Evolutionary conservation across 208 protist genomes (phyloP).

Genomic region (Porcisia deanei): DNA sequence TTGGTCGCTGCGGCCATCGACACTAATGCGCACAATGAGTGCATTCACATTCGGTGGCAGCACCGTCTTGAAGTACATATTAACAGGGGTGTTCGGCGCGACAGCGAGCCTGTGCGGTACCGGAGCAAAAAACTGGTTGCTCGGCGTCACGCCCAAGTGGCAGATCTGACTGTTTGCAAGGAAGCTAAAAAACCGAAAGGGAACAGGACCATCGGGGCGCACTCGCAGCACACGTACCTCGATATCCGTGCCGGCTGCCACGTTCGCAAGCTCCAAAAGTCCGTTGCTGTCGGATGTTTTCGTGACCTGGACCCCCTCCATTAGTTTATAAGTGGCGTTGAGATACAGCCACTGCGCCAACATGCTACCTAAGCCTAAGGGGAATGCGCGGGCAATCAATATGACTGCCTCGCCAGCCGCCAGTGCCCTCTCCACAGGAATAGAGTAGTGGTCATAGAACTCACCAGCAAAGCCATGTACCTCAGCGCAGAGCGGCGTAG

Average conservation of each 20-base stretch:
- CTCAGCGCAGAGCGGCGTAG: slow-evolving; percentile 50
- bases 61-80: slow-evolving; percentile 60
- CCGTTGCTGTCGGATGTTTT: slow-evolving; percentile 54
- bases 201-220: slow-evolving; percentile 51
- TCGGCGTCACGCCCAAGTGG: slow-evolving; percentile 54
- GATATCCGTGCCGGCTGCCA: slow-evolving; percentile 53
- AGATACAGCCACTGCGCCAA: slow-evolving; percentile 54
- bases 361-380: slow-evolving; percentile 30
- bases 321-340: slow-evolving; percentile 57
- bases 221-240: slow-evolving; percentile 59
- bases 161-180: slow-evolving; percentile 72
- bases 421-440: slow-evolving; percentile 45
- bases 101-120: slow-evolving; percentile 41
- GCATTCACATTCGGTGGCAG: slow-evolving; percentile 37
- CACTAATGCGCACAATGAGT: slow-evolving; percentile 14
- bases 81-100: slow-evolving; percentile 12
- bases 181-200: slow-evolving; percentile 83
- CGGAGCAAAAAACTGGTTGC: slow-evolving; percentile 51
- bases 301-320: slow-evolving; percentile 31
- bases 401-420: slow-evolving; percentile 50
- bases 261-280: slow-evolving; percentile 51
- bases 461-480: slow-evolving; percentile 77
- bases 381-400: slow-evolving; percentile 57
- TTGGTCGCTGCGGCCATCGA: background rate
- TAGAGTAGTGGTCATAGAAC: slow-evolving; percentile 56